Conservation (phyloP, 1,284 basidiomycete genomes). For the Cryptococcus sp. region DNA sequence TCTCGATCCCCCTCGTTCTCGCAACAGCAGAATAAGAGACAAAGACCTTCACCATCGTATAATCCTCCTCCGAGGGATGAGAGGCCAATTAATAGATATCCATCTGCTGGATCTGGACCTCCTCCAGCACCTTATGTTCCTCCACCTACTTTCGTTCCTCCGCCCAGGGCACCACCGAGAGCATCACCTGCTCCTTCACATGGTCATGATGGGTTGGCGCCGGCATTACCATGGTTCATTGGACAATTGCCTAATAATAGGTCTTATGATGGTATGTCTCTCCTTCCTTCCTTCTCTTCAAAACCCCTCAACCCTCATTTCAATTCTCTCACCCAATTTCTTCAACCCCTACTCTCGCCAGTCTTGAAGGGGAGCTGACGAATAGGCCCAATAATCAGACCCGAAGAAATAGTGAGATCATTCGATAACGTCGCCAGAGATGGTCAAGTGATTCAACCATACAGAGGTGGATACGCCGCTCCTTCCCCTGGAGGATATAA, state of each 20-base stretch:
- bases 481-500: no score
- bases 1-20: background rate
- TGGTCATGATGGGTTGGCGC: conserved; percentile 56
- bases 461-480: no score
- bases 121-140: background rate
- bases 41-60: conserved; percentile 2
- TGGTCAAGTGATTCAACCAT: background rate
- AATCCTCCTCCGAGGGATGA: conserved; percentile 5
- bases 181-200: background rate
- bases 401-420: conserved; percentile 77
- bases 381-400: conserved; percentile 75
- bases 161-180: background rate
- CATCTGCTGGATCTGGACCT: conserved; percentile 1
- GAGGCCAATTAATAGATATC: conserved; percentile 7
- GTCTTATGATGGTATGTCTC: conserved; percentile 71
- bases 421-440: conserved; percentile 28
- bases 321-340: background rate
- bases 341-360: conserved; percentile 1
- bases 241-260: conserved; percentile 65
- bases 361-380: conserved; percentile 8
- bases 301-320: background rate
- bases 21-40: conserved; percentile 4
- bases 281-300: conserved; percentile 10
- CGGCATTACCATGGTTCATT: conserved; percentile 72
- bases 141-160: background rate